Percentiles rank a stretch among this genome's conserved stretches.
Evolutionary conservation across 768 basidiomycete species (phyloP).

Genomic region (Hypsizygus marmoreus): DNA sequence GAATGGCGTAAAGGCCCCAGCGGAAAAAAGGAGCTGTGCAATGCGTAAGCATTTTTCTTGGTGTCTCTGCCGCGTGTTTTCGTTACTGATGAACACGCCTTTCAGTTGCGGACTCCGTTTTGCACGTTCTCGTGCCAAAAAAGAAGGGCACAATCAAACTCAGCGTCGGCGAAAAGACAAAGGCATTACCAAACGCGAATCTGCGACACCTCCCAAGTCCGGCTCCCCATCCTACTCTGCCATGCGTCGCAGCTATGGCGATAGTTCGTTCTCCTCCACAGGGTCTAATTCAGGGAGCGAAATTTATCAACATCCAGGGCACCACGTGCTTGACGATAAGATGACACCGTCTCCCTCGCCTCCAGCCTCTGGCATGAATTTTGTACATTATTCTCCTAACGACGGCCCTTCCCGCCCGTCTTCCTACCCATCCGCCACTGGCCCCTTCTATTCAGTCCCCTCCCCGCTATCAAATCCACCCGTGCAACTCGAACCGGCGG

Average conservation of each 20-base stretch:
- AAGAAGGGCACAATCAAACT: constrained; percentile 62
- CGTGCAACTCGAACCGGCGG: constrained; percentile 29
- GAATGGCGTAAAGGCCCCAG: constrained; percentile 93
- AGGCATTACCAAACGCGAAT: constrained; percentile 42
- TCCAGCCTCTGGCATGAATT: constrained; percentile 52
- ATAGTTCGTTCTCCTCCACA: constrained; percentile 50
- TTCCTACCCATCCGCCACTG: constrained; percentile 28
- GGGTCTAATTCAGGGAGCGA: constrained; percentile 63
- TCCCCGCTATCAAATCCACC: constrained; percentile 53
- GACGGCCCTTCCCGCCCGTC: constrained; percentile 35
- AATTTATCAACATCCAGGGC: constrained; percentile 49
- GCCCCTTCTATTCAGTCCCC: constrained; percentile 48
- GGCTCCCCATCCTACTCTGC: constrained; percentile 42
- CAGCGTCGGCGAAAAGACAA: constrained; percentile 73
- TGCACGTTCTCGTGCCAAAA: constrained; percentile 87
- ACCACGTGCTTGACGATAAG: constrained; percentile 32
- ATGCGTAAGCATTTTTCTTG: constrained; percentile 65
- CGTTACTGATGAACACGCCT: constrained; percentile 5
- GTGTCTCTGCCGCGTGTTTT: constrained; percentile 5
- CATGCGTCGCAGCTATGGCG: constrained; percentile 51
- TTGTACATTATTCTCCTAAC: constrained; percentile 56
- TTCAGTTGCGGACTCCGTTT: constrained; percentile 81
- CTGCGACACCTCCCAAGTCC: constrained; percentile 40
- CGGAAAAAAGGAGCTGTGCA: constrained; percentile 90
- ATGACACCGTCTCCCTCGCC: constrained; percentile 71